Evolutionary conservation across 2,329 filamentous ascomycete species (phyloP).

Genomic region (Botryotinia narcissicola): DNA sequence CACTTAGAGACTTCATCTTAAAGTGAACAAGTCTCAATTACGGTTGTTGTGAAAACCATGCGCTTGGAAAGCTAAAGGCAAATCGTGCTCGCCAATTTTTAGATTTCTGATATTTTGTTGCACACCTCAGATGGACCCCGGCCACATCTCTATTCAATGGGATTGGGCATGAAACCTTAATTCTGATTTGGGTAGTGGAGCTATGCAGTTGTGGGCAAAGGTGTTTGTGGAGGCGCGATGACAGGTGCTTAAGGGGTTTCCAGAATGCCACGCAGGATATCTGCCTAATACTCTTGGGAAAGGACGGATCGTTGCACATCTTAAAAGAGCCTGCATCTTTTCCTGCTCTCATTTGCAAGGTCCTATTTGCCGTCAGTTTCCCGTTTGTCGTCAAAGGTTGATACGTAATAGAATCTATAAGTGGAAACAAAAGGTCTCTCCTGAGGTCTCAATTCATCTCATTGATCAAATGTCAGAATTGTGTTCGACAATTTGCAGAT

Average conservation of each 20-base stretch:
- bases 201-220: background rate
- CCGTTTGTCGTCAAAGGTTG: background rate
- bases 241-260: background rate
- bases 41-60: background rate
- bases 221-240: background rate
- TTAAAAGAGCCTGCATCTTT: background rate
- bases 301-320: background rate
- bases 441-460: background rate
- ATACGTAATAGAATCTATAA: too few species aligned
- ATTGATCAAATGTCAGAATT: background rate
- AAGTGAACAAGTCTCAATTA: background rate
- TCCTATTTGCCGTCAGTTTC: background rate
- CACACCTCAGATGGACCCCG: background rate
- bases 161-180: background rate
- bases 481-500: background rate
- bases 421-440: background rate
- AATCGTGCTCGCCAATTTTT: background rate
- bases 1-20: background rate
- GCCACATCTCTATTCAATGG: background rate
- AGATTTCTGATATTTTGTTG: background rate
- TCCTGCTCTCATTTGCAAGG: background rate
- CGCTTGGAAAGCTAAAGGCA: background rate
- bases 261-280: background rate
- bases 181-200: background rate
- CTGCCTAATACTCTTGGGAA: background rate